Percentiles rank a stretch among this genome's conserved stretches.
Conservation (phyloP, 352 stramenopile species). For the Globisporangium heterothallicum region DNA sequence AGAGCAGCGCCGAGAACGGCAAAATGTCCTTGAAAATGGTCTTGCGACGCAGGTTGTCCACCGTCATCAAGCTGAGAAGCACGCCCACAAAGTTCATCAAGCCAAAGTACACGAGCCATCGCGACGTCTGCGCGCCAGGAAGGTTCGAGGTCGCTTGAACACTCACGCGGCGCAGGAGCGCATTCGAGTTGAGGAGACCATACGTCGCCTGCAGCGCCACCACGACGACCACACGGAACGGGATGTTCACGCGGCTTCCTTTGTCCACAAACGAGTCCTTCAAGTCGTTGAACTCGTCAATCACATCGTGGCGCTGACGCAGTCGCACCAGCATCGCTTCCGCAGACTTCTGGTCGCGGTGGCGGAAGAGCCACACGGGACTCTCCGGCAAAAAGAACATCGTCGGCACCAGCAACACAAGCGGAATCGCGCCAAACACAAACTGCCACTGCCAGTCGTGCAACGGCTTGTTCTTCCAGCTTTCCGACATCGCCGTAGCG, state of each 20-base stretch:
- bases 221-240: conserved; percentile 63
- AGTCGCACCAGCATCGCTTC: conserved; percentile 60
- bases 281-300: conserved; percentile 69
- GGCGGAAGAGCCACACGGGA: conserved; percentile 72
- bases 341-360: conserved; percentile 57
- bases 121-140: conserved; percentile 53
- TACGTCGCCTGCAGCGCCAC: conserved; percentile 60
- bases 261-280: conserved; percentile 68
- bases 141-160: conserved; percentile 43
- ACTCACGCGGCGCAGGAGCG: conserved; percentile 54
- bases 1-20: conserved; percentile 55
- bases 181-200: conserved; percentile 62
- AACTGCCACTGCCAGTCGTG: conserved; percentile 82
- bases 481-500: conserved; percentile 47
- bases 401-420: conserved; percentile 51
- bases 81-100: conserved; percentile 68
- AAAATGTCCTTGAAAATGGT: conserved; percentile 87
- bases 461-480: conserved; percentile 62
- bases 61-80: conserved; percentile 62
- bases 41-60: conserved; percentile 84
- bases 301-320: conserved; percentile 79
- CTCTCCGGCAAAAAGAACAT: conserved; percentile 71
- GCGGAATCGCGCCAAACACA: conserved; percentile 63
- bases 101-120: conserved; percentile 78
- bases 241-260: conserved; percentile 51